Evolutionary conservation across 805 yeast species (phyloP), one percentile per base, ranked within the genome.

Genomic region (Suhomyces kilbournensis): DNA sequence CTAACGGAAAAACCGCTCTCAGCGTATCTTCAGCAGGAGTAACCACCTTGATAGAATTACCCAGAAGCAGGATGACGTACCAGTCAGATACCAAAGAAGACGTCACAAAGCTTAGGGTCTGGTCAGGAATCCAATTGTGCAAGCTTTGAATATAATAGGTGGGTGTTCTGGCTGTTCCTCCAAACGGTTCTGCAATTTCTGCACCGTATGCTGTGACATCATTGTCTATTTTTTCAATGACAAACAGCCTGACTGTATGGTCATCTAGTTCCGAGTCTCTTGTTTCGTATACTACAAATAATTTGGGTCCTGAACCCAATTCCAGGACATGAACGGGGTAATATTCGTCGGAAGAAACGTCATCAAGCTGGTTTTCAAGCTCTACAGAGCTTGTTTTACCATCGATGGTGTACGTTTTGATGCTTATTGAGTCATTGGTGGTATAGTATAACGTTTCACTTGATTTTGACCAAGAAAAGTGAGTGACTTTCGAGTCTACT

Each of bases 1-100:
- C 82, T 58, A 89, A 72, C 1, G 97, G 96, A 56, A 90, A 71
- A 23, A 82, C 78, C 0, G 96, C 96, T 47, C 88, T 76, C 59
- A 82, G 83, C 3, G 84, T 74, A 61, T 91, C 97, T 58, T 86
- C 87, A 3, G 79, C 66, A 7, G 84, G 84, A 0, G 57, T 40
- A 3, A 47, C 45, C 4, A 57, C 60, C 10, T 61, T 44, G 22
- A 7, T 23, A 23, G 30, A 22, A 22, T 52, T 56, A 5, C 51
- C 30, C 19, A n/a, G 35, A 4, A 34, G 30, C 14, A 35, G 26
- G n/a, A 56, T 8, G 4, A 52, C 44, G 12, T 23, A 38, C 53
- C 56, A 50, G 30, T 56, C 96, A 2, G 88, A 76, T 0, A 94
- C 81, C 22, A 82, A 76, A 0, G 91, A 80, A 1, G 86, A 79